phyloP scores from a whole-genome alignment of 306 rosid species.

The Prunus mongolica region DNA sequence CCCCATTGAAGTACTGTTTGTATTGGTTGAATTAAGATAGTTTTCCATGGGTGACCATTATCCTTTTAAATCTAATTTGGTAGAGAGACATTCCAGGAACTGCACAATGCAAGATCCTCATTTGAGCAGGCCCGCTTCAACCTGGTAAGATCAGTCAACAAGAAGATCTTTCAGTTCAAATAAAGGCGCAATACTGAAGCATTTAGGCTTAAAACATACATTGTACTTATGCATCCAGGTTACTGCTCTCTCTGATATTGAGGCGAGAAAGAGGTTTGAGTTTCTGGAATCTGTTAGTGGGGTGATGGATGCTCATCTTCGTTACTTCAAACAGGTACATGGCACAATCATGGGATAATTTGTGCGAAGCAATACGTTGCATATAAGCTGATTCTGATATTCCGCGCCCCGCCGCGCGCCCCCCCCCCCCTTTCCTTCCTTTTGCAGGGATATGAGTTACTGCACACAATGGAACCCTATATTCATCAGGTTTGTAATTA shows the following conservation, averaged over 20 bases:
- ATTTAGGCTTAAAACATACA: constrained; percentile 20
- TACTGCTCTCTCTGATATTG: constrained; percentile 56
- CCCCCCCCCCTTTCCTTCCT: not conserved
- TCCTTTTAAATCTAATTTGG: constrained; percentile 55
- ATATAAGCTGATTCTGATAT: not conserved
- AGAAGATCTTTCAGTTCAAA: constrained; percentile 13
- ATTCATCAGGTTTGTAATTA: constrained; percentile 69
- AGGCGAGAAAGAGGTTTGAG: constrained; percentile 65
- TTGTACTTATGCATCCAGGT: constrained; percentile 38
- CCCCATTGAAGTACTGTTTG: constrained; percentile 1
- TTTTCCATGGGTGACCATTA: constrained; percentile 36
- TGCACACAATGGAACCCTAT: constrained; percentile 62
- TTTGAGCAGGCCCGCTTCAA: constrained; percentile 83
- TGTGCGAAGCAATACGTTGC: not conserved
- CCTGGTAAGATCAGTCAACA: constrained; percentile 48
- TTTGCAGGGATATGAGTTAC: constrained; percentile 53
- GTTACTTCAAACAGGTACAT: constrained; percentile 75
- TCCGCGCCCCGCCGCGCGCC: not conserved
- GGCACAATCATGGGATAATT: constrained; percentile 14
- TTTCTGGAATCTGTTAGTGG: constrained; percentile 70
- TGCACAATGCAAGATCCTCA: constrained; percentile 56
- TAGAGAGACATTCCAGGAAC: constrained; percentile 75
- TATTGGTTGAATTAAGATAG: constrained; percentile 16
- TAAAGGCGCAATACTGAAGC: constrained; percentile 18
- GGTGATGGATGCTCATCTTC: constrained; percentile 81